Conservation (phyloP, 192 early-diverging fungal genomes). For the Chytriomyces hyalinus region DNA sequence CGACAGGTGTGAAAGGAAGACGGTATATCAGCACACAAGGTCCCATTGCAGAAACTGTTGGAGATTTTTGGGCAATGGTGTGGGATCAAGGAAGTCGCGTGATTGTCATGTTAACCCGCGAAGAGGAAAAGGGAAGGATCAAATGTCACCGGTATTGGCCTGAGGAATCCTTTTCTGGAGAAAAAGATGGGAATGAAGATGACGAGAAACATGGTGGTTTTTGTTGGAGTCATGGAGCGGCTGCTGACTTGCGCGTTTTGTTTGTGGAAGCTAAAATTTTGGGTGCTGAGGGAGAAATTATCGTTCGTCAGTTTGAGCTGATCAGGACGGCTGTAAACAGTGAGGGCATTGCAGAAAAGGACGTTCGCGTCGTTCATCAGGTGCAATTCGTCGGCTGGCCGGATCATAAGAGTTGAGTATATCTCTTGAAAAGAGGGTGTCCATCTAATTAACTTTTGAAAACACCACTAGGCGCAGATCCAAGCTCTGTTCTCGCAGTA, state of each 20-base stretch:
- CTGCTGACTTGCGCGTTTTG: slow-evolving; percentile 60
- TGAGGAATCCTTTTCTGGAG: slow-evolving; percentile 27
- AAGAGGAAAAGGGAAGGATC: slow-evolving; percentile 70
- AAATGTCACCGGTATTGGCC: slow-evolving; percentile 95
- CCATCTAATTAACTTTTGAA: too few relatives aligned
- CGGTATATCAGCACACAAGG: slow-evolving; percentile 90
- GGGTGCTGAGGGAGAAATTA: slow-evolving; percentile 33
- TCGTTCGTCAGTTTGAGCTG: slow-evolving; percentile 35
- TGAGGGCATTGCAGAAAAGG: slow-evolving; percentile 14
- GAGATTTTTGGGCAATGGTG: slow-evolving; percentile 92
- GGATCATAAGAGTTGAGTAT: slow-evolving; percentile 70
- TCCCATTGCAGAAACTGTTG: slow-evolving; percentile 73
- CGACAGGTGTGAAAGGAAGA: slow-evolving; percentile 24
- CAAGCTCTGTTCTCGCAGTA: slow-evolving; percentile 44
- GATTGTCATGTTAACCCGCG: slow-evolving; percentile 87
- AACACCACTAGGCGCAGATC: background rate
- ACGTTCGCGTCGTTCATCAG: slow-evolving; percentile 60
- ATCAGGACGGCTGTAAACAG: background rate
- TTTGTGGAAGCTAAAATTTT: slow-evolving; percentile 20
- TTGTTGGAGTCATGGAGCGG: slow-evolving; percentile 48
- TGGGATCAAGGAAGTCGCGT: slow-evolving; percentile 76
- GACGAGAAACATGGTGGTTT: background rate
- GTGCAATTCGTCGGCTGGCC: slow-evolving; percentile 83
- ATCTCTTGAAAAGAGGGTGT: background rate
- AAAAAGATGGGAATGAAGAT: too few relatives aligned